A percentile compares a stretch with the other conserved stretches of the same genome.
phyloP scores from a whole-genome alignment of 768 basidiomycete species.

The Lactifluus subvellereus region DNA sequence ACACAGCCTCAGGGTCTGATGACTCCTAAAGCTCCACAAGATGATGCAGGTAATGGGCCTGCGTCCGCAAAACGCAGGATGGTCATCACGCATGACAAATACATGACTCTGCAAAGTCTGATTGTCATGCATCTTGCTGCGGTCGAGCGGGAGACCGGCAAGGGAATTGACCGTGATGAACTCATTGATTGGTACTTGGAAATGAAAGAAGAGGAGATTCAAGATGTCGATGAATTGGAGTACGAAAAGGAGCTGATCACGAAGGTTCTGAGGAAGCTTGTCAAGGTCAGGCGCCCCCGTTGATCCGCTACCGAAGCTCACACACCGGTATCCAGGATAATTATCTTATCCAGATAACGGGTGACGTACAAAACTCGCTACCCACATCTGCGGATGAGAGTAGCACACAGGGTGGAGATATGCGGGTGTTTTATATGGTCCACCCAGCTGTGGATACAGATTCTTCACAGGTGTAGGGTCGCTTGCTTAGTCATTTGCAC shows the following conservation, averaged over 20 bases:
- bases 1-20: conserved; percentile 25
- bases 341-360: conserved; percentile 76
- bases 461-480: conserved; percentile 14
- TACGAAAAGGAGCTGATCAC: conserved; percentile 85
- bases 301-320: neutral
- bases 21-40: conserved; percentile 25
- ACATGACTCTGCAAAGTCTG: conserved; percentile 82
- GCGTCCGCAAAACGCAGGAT: conserved; percentile 61
- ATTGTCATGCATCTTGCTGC: conserved; percentile 78
- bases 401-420: conserved; percentile 49
- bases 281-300: conserved; percentile 57
- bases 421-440: conserved; percentile 82
- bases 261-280: conserved; percentile 84
- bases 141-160: conserved; percentile 67
- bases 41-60: conserved; percentile 34
- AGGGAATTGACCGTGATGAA: conserved; percentile 82
- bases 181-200: conserved; percentile 98
- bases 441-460: conserved; percentile 84
- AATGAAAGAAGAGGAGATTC: conserved; percentile 73
- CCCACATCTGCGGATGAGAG: conserved; percentile 57
- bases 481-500: conserved; percentile 17
- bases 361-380: conserved; percentile 77
- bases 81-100: conserved; percentile 95
- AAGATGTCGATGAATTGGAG: conserved; percentile 81
- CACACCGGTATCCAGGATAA: conserved; percentile 52